phyloP scores from a whole-genome alignment of 2,329 filamentous ascomycete genomes.

The Trichoderma arundinaceum region DNA sequence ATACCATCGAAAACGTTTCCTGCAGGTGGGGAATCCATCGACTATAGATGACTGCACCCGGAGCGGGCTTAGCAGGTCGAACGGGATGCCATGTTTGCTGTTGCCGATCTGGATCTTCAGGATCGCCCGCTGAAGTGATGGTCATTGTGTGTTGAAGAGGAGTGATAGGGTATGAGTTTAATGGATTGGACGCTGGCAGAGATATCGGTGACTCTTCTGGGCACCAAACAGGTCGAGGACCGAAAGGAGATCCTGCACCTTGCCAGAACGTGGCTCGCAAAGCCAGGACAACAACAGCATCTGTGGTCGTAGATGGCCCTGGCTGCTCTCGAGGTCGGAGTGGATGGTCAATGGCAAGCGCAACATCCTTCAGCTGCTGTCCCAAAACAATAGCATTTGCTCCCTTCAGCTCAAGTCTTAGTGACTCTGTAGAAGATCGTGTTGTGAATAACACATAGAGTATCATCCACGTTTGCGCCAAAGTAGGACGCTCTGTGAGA shows the following conservation, averaged over 20 bases:
- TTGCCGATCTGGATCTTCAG: constrained; percentile 48
- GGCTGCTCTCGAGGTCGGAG: constrained; percentile 43
- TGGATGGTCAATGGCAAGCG: constrained; percentile 58
- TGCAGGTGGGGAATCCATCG: constrained; percentile 77
- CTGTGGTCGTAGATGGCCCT: constrained; percentile 35
- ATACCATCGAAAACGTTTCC: constrained; percentile 79
- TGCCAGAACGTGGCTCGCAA: constrained; percentile 70
- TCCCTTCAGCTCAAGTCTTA: constrained; percentile 55
- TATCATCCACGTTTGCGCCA: constrained; percentile 60
- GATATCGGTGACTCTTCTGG: constrained; percentile 51
- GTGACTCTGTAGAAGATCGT: constrained; percentile 53
- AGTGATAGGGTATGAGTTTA: constrained; percentile 55
- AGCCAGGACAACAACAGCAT: constrained; percentile 49
- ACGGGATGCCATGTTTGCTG: constrained; percentile 71
- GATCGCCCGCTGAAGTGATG: constrained; percentile 47
- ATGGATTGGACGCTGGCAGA: constrained; percentile 45
- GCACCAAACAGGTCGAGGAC: constrained; percentile 67
- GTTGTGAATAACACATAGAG: constrained; percentile 60
- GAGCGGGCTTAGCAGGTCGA: constrained; percentile 72
- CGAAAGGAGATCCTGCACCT: constrained; percentile 70
- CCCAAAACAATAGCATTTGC: constrained; percentile 43
- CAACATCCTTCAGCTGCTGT: constrained; percentile 52
- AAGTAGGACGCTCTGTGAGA: constrained; percentile 46
- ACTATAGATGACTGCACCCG: constrained; percentile 75
- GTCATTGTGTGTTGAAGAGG: constrained; percentile 55